Conservation (phyloP, 176 grass and related monocot genomes). For the Triticum dicoccoides region DNA sequence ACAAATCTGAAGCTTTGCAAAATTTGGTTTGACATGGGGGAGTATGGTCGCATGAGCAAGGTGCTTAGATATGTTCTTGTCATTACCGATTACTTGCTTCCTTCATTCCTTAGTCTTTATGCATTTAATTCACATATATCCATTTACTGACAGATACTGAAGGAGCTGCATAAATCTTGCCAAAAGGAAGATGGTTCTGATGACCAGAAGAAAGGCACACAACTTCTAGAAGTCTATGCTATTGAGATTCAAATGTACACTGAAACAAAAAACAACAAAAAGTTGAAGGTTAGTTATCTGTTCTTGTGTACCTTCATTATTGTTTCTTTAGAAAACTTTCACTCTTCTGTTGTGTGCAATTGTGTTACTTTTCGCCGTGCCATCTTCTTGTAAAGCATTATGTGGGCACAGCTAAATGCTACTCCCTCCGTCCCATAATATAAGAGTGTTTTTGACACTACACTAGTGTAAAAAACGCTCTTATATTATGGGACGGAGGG, state of each 20-base stretch:
- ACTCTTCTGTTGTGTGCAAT: neutral
- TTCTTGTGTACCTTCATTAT: neutral
- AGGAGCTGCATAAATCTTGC: slow-evolving; percentile 93
- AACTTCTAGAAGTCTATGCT: slow-evolving; percentile 99
- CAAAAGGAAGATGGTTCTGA: slow-evolving; percentile 97
- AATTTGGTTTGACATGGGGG: slow-evolving; percentile 98
- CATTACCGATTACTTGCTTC: neutral
- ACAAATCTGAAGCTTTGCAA: slow-evolving; percentile 99
- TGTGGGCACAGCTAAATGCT: neutral
- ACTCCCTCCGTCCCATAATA: too few relatives aligned
- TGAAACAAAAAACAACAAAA: slow-evolving; percentile 99
- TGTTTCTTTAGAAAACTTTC: neutral
- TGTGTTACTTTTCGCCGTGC: neutral
- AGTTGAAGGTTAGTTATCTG: slow-evolving; percentile 66
- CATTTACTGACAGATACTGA: slow-evolving; percentile 54
- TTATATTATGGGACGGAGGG: too few relatives aligned
- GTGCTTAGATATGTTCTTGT: slow-evolving; percentile 40
- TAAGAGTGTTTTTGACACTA: too few relatives aligned
- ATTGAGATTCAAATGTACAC: slow-evolving; percentile 99
- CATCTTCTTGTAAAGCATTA: neutral
- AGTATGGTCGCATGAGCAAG: slow-evolving; percentile 98
- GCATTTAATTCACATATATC: neutral
- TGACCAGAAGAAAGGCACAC: slow-evolving; percentile 99
- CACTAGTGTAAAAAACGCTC: too few relatives aligned
- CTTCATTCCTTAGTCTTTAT: neutral